Evolutionary conservation across 306 rosid species (phyloP).

Genomic region (Ormosia semicastrata): DNA sequence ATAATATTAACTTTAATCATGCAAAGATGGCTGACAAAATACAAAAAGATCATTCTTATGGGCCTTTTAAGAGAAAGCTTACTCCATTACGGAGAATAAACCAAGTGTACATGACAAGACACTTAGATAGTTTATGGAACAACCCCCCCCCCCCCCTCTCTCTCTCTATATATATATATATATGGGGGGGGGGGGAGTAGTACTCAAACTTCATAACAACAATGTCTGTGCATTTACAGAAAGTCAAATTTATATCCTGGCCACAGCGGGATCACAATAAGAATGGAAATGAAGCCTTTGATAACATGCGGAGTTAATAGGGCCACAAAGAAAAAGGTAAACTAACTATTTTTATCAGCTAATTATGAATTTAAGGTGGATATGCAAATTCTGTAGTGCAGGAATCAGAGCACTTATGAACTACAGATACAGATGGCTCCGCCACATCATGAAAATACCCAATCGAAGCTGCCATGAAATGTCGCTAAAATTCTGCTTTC

Average conservation of each 20-base stretch:
- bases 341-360: neutral
- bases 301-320: neutral
- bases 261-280: neutral
- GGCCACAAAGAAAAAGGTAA: neutral
- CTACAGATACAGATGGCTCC: neutral
- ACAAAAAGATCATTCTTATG: neutral
- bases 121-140: neutral
- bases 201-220: neutral
- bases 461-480: slow-evolving; percentile 13
- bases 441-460: neutral
- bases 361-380: slow-evolving; percentile 7
- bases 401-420: neutral
- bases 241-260: neutral
- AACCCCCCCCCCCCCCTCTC: no score
- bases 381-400: slow-evolving; percentile 12
- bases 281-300: neutral
- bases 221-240: slow-evolving; percentile 14
- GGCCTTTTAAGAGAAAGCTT: neutral
- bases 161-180: no score
- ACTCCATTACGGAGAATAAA: neutral
- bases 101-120: neutral
- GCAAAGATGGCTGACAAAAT: neutral
- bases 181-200: no score
- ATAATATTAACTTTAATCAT: neutral
- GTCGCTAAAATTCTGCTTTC: slow-evolving; percentile 5